phyloP scores from a whole-genome alignment of 1,139 yeast species.

The Candida sp. region DNA sequence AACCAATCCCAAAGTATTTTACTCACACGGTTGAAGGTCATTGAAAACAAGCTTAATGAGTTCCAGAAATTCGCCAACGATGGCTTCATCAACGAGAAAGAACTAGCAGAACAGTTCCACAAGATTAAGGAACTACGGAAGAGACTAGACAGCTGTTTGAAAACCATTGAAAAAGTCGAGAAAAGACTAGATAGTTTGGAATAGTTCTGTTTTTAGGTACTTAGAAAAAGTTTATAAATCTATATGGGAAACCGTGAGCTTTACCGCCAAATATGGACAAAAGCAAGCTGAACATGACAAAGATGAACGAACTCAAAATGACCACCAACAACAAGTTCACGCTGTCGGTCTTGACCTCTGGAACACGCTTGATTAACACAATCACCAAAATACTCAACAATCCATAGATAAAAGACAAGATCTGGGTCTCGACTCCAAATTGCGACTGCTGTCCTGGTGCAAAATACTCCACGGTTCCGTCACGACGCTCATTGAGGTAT shows the following conservation, averaged over 20 bases:
- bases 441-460: conserved; percentile 73
- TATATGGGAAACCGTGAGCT: conserved; percentile 66
- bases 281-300: conserved; percentile 57
- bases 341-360: conserved; percentile 44
- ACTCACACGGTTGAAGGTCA: conserved; percentile 47
- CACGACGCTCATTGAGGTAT: conserved; percentile 58
- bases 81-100: conserved; percentile 23
- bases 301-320: conserved; percentile 41
- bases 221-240: conserved; percentile 34
- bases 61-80: conserved; percentile 23
- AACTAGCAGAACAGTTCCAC: conserved; percentile 29
- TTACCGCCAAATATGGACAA: conserved; percentile 61
- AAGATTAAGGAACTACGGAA: conserved; percentile 37
- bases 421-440: conserved; percentile 83
- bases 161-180: conserved; percentile 40
- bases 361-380: conserved; percentile 51
- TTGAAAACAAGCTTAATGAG: conserved; percentile 39
- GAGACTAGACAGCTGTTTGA: conserved; percentile 33
- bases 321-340: conserved; percentile 49
- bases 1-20: conserved; percentile 62
- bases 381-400: conserved; percentile 53
- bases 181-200: conserved; percentile 22
- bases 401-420: conserved; percentile 68
- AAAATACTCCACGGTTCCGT: conserved; percentile 67
- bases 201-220: not conserved